Evolutionary conservation across 768 basidiomycete species (phyloP).

Genomic region (Mycena filopes): DNA sequence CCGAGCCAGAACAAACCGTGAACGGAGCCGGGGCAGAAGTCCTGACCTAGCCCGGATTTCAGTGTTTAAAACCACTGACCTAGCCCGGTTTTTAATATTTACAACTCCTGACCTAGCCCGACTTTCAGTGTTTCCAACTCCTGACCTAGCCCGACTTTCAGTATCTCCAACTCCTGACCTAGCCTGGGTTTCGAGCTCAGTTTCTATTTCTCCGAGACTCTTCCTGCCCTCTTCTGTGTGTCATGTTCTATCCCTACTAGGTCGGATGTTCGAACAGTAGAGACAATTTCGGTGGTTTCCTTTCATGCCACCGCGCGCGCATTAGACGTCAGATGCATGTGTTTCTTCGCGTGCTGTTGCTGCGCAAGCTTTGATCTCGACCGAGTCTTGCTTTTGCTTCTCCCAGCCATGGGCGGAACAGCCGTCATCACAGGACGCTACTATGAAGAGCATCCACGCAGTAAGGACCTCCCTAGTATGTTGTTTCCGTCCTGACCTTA

Average conservation of each 20-base stretch:
- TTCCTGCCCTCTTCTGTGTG: background rate
- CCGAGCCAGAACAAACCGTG: too few species aligned
- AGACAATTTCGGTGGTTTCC: too few species aligned
- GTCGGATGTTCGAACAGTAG: too few species aligned
- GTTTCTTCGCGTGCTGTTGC: background rate
- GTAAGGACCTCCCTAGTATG: slow-evolving; percentile 4
- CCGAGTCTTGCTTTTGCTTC: too few species aligned
- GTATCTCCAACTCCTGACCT: background rate
- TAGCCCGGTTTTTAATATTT: background rate
- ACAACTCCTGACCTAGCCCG: background rate
- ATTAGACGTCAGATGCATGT: too few species aligned
- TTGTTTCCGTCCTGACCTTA: too few species aligned
- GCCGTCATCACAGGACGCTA: background rate
- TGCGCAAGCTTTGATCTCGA: too few species aligned
- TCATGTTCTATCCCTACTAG: background rate
- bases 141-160: background rate
- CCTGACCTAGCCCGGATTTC: slow-evolving; percentile 3
- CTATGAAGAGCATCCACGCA: background rate
- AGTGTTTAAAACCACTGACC: background rate
- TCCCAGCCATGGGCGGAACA: background rate
- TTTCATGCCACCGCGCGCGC: too few species aligned
- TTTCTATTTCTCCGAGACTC: background rate
- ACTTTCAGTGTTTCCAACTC: background rate
- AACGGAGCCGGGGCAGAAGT: too few species aligned
- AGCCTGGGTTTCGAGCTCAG: background rate